Evolutionary conservation across 2,329 filamentous ascomycete species (phyloP), one percentile per base, ranked within the genome.

Genomic region (Penicillium rolfsii): DNA sequence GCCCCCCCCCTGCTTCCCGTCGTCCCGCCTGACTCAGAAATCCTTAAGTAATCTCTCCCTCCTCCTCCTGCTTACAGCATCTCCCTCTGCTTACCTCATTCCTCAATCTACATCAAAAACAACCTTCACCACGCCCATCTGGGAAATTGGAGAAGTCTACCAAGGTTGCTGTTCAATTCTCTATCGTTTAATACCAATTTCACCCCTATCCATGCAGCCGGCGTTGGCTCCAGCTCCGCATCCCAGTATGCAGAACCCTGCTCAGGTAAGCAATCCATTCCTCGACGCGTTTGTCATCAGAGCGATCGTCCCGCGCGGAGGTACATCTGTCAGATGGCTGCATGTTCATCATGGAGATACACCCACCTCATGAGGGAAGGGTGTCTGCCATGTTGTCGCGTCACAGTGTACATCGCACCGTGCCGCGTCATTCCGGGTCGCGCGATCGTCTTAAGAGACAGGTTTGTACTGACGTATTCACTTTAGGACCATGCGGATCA

Each of bases 231-330:
- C 79, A 72, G 79, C 80, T 67, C 80, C 80, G 69, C 80, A 81
- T 75, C 78, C 77, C 70, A 76, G 73, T 68, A 80, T 80, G 77
- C 80, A 80, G 70, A 74, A 75, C 63, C 71, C 78, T 76, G 79
- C 81, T 79, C 83, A 85, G 81, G 83, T 85, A 84, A 82, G 83
- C 80, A 72, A 62, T 63, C 56, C 55, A 65, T 70, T 70, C 63
- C 64, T 66, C 67, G 65, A 72, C 65, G 66, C 69, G 72, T 76
- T 76, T 77, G 74, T 77, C 74, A 76, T 72, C 68, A 70, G 69
- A 69, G 71, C 69, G 50, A 62, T 61, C 65, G 60, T 64, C 63
- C 62, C 63, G 63, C 57, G 57, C 59, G 59, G 45, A 61, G 12
- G 62, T 61, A 65, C 58, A 65, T 60, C 59, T 46, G 58, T 52